Evolutionary conservation across 2,329 filamentous ascomycete species (phyloP), one percentile per base, ranked within the genome.

Genomic region (Ophiosphaerella herpotricha): DNA sequence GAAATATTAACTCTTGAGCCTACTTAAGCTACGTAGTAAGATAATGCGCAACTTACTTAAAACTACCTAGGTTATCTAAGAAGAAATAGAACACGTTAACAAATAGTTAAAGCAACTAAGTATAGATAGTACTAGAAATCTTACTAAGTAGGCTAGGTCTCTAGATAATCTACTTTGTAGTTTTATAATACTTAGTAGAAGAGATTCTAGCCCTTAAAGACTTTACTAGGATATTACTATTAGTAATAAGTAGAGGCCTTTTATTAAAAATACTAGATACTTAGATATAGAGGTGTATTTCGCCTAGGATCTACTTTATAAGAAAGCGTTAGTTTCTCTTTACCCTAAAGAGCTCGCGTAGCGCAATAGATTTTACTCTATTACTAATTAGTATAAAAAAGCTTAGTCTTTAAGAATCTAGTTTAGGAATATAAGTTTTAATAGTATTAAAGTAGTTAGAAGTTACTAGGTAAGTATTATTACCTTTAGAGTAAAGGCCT

Each of bases 31-130:
- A 29, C 26, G 26, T 29, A 29, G 26, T 11, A 29, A 67, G 38
- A 37, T 51, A 44, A 41, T 41, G 43, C 29, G 55, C 51, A 33
- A 66, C 54, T 37, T 53, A 43, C 40, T 48, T 47, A 38, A 66
- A 57, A 24, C 54, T 52, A 46, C 58, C 52, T 37, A 67, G 16
- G 46, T 66, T 44, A 52, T 43, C 39, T 32, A 48, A 47, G 52
- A 67, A 68, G 51, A 66, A 64, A 46, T 48, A 68, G 46, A 65
- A 61, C 26, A 64, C 50, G 42, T 64, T 48, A 24, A 48, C 36
- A 50, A 65, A 67, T 16, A 54, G 52, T 18, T 38, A 48, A 32
- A 67, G 48, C 31, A 65, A 40, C 29, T 57, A 47, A 29, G 26
- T 6, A 5, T 29, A 29, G 26, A 29, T 29, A 11, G 26, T 29